Evolutionary conservation across 129 eudicot genomes (phyloP), one percentile per base, ranked within the genome.

Genomic region (Artemisia tridentata): DNA sequence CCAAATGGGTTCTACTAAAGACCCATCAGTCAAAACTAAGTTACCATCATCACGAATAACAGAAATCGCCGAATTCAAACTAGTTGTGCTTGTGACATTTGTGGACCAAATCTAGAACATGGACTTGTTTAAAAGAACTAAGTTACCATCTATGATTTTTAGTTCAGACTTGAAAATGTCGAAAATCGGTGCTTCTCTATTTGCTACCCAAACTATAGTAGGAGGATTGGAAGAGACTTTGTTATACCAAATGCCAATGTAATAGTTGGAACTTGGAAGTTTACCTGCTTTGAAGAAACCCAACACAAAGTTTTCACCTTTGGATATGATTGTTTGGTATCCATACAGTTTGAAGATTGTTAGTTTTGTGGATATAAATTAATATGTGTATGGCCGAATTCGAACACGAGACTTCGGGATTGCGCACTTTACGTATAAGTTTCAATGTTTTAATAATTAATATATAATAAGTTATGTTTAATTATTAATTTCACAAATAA

Each of bases 171-270:
- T 62, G 50, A 71, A 62, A 54, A 15, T 82, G 64, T 87, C 81
- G 3, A 31, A 23, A 25, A 82, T 43, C 13, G 92, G 88, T 1
- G 38, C 31, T 3, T 81, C 80, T 61, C 96, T 80, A 48, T 89
- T 89, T 34, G 91, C 95, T n/a, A 88, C 95, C 91, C 95, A 85
- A 11, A 84, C 86, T 5, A 78, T 14, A 0, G 84, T 78, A 56
- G 45, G 53, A 53, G n/a, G 29, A 38, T 17, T 27, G 9, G 20
- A 3, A 16, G 49, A 11, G 3, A 75, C 17, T 5, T 67, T 50
- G 0, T 47, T 71, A 18, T 78, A 83, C 95, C 86, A 83, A 16
- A 82, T 88, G 18, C 86, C 88, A 15, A 88, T 16, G 67, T 85
- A 88, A 71, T 64, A 78, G 58, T 75, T 80, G 45, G 76, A 12